These are phyloP conservation scores for Phytophthora aleatoria DNA, from an alignment of 352 stramenopile species.

Conservation along the genomic window DNA sequence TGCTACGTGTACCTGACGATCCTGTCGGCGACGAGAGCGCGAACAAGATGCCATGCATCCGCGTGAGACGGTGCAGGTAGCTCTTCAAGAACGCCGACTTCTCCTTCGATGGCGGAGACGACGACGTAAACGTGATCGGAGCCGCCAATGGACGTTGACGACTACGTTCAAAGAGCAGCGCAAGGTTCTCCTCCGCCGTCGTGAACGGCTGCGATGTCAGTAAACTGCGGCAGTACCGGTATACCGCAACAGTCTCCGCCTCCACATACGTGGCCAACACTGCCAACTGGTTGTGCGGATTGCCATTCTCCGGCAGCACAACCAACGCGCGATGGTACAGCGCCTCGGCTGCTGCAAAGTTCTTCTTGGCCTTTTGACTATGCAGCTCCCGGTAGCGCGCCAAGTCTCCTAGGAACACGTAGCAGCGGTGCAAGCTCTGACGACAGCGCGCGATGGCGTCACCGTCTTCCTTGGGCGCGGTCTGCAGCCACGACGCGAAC, in stretches of 20 bases:
- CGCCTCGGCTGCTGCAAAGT: constrained; percentile 69
- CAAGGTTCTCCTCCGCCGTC: constrained; percentile 89
- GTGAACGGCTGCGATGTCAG: constrained; percentile 85
- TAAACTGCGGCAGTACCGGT: constrained; percentile 89
- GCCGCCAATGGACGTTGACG: constrained; percentile 68
- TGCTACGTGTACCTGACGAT: constrained; percentile 20
- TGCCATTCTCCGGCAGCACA: constrained; percentile 79
- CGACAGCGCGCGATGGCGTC: constrained; percentile 41
- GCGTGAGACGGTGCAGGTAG: constrained; percentile 84
- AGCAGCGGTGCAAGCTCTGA: constrained; percentile 80
- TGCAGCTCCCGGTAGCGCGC: constrained; percentile 84
- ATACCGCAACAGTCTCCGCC: constrained; percentile 90
- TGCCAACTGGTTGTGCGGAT: constrained; percentile 86
- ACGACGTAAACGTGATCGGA: constrained; percentile 42
- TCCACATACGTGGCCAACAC: constrained; percentile 89
- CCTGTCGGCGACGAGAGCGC: constrained; percentile 43
- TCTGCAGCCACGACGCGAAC: constrained; percentile 54
- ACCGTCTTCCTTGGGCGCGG: constrained; percentile 11
- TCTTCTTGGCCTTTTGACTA: constrained; percentile 86
- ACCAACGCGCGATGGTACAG: constrained; percentile 77
- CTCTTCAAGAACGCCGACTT: constrained; percentile 88
- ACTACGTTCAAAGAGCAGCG: constrained; percentile 88
- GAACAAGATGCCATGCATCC: constrained; percentile 88
- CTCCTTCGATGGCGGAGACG: constrained; percentile 62
- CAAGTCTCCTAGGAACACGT: constrained; percentile 83